Evolutionary conservation across 1,284 basidiomycete species (phyloP), one percentile per base, ranked within the genome.

Genomic region (Microstroma glucosiphilum): DNA sequence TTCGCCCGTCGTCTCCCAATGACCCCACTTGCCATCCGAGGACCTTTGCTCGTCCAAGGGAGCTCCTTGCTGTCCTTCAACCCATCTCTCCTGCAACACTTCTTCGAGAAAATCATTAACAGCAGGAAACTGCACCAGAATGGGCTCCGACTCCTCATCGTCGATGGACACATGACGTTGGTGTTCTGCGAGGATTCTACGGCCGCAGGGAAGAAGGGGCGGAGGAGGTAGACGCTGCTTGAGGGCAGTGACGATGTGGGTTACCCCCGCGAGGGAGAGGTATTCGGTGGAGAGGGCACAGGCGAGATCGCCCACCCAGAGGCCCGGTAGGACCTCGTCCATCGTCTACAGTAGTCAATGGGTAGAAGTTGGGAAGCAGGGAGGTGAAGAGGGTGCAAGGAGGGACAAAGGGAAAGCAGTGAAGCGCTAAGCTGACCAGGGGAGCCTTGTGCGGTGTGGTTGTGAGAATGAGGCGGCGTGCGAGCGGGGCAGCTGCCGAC

Each of bases 121-220:
- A 11, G 67, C 59, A 11, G 67, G 62, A 56, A 81, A 78, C 60
- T 80, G 78, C 11, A 72, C 71, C 43, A 80, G 65, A 53, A 81
- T 73, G 49, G 80, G 80, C 46, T 80, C 74, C 54, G 67, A 68
- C 58, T 72, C 76, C 4, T 73, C 72, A 58, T 81, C 80, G 65
- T 81, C 80, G 40, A 81, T 65, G 0, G 67, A 67, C 17, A 81
- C 72, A 9, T 77, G 75, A 57, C 76, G 66, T 53, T 79, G 63
- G 48, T 70, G 66, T 12, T 69, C 59, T 0, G 69, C 62, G 0
- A 71, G 65, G 48, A 74, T 74, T 8, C 3, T 58, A 17, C 66
- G 41, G 1, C 69, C 70, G 54, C 68, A 62, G 1, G 58, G 68
- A 3, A 71, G 60, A 40, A 57, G 40, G 7, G 64, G 63, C 6